These are phyloP conservation scores for Phytophthora sp. DNA, from an alignment of 352 stramenopile genomes.

Conservation along the genomic window DNA sequence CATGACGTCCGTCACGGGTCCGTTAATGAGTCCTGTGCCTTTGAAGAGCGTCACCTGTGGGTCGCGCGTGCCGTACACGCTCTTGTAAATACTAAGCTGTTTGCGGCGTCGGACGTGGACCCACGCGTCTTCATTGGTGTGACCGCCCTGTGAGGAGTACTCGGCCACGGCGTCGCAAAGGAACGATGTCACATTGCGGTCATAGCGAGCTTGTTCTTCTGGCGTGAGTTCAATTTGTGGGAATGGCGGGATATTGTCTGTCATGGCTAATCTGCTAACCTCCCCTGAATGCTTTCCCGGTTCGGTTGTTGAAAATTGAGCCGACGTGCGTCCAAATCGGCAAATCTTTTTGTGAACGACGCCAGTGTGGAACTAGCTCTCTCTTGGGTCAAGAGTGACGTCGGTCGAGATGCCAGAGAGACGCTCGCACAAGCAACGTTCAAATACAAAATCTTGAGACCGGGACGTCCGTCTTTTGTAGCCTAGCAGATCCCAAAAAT, in stretches of 20 bases:
- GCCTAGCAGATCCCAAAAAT: slow-evolving; percentile 36
- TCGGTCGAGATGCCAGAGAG: slow-evolving; percentile 28
- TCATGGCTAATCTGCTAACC: slow-evolving; percentile 28
- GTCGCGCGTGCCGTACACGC: slow-evolving; percentile 46
- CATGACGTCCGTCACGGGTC: slow-evolving; percentile 50
- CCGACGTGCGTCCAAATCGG: slow-evolving; percentile 23
- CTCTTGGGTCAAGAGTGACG: slow-evolving; percentile 23
- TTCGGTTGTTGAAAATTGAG: slow-evolving; percentile 4
- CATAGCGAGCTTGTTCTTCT: slow-evolving; percentile 42
- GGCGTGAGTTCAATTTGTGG: slow-evolving; percentile 45
- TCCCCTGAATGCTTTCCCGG: slow-evolving; percentile 2
- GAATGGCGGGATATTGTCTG: slow-evolving; percentile 38
- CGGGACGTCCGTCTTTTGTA: slow-evolving; percentile 38
- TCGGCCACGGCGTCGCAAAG: slow-evolving; percentile 45
- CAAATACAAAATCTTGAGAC: slow-evolving; percentile 37
- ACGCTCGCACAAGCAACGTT: slow-evolving; percentile 25
- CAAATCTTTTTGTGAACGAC: slow-evolving; percentile 44
- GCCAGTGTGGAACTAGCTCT: slow-evolving; percentile 12
- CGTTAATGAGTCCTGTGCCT: slow-evolving; percentile 42
- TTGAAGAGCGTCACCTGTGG: slow-evolving; percentile 51
- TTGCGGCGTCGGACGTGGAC: slow-evolving; percentile 45
- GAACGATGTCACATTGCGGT: slow-evolving; percentile 47
- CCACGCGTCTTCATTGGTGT: slow-evolving; percentile 51
- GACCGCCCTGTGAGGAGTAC: slow-evolving; percentile 37
- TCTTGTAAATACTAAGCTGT: slow-evolving; percentile 57